phyloP scores from a whole-genome alignment of 306 rosid genomes.

The Begonia fuchsioides region DNA sequence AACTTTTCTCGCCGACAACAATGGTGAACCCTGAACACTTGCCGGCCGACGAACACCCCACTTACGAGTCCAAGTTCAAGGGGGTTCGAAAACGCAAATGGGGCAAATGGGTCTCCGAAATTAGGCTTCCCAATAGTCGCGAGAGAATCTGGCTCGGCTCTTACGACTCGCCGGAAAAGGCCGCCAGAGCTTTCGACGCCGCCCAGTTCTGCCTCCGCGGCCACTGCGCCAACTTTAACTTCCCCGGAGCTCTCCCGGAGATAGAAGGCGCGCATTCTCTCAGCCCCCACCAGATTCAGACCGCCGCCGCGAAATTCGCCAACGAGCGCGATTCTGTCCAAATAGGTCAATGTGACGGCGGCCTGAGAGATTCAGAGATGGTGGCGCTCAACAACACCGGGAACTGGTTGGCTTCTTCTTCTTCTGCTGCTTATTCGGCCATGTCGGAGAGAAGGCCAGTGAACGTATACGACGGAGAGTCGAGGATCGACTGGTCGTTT shows the following conservation, averaged over 20 bases:
- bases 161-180: slow-evolving; percentile 39
- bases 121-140: slow-evolving; percentile 59
- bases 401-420: background rate
- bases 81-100: slow-evolving; percentile 69
- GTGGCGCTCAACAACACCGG: no score
- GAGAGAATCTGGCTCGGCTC: slow-evolving; percentile 72
- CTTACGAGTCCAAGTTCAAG: slow-evolving; percentile 18
- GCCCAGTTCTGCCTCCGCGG: slow-evolving; percentile 64
- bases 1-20: no score
- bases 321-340: slow-evolving; percentile 5
- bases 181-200: slow-evolving; percentile 67
- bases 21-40: no score
- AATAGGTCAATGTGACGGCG: no score
- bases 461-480: slow-evolving; percentile 9
- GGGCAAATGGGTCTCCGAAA: slow-evolving; percentile 82
- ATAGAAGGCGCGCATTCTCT: slow-evolving; percentile 10
- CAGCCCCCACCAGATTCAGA: slow-evolving; percentile 32
- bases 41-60: no score
- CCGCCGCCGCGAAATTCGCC: slow-evolving; percentile 37
- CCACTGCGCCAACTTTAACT: slow-evolving; percentile 35
- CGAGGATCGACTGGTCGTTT: slow-evolving; percentile 31
- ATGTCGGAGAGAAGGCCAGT: slow-evolving; percentile 2
- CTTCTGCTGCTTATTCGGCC: background rate
- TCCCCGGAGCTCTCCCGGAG: slow-evolving; percentile 27
- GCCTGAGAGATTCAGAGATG: no score